Conservation (phyloP, 1,284 basidiomycete species). For the Tilletia horrida region DNA sequence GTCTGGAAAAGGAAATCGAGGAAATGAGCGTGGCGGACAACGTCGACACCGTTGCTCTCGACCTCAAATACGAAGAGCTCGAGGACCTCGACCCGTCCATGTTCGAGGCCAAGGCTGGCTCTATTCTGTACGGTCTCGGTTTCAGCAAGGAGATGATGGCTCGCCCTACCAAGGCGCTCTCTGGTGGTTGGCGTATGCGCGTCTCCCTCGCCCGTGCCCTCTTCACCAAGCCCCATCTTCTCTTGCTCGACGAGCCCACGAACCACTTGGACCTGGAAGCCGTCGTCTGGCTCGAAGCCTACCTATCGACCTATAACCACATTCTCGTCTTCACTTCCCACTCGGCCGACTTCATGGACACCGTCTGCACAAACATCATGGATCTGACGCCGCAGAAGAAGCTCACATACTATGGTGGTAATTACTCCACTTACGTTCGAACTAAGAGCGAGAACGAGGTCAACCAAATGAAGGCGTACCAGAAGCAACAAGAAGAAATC, state of each 20-base stretch:
- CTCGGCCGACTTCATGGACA: conserved; percentile 98
- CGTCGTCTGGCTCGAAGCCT: conserved; percentile 97
- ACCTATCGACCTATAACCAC: conserved; percentile 95
- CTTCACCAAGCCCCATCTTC: conserved; percentile 91
- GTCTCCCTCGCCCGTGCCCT: conserved; percentile 92
- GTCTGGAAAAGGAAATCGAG: conserved; percentile 89
- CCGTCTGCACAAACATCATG: conserved; percentile 82
- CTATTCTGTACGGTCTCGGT: conserved; percentile 93
- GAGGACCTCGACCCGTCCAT: conserved; percentile 94
- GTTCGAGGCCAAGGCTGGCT: conserved; percentile 92
- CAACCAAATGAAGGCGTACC: conserved; percentile 98
- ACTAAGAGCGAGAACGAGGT: conserved; percentile 96
- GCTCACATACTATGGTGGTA: conserved; percentile 81
- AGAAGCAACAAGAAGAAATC: conserved; percentile 98
- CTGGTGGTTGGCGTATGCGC: conserved; percentile 98
- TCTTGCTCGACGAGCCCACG: conserved; percentile 70
- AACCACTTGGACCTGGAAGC: conserved; percentile 93
- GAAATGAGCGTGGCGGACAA: conserved; percentile 84
- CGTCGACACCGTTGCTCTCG: conserved; percentile 81
- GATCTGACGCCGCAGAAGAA: conserved; percentile 87
- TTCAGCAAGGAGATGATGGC: conserved; percentile 90
- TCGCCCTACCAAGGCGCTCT: conserved; percentile 96
- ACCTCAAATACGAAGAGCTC: conserved; percentile 88
- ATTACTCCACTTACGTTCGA: conserved; percentile 92
- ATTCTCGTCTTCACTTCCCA: conserved; percentile 88